Evolutionary conservation across 1,284 basidiomycete species (phyloP), one percentile per base, ranked within the genome.

Genomic region (Neonothopanus nambi): DNA sequence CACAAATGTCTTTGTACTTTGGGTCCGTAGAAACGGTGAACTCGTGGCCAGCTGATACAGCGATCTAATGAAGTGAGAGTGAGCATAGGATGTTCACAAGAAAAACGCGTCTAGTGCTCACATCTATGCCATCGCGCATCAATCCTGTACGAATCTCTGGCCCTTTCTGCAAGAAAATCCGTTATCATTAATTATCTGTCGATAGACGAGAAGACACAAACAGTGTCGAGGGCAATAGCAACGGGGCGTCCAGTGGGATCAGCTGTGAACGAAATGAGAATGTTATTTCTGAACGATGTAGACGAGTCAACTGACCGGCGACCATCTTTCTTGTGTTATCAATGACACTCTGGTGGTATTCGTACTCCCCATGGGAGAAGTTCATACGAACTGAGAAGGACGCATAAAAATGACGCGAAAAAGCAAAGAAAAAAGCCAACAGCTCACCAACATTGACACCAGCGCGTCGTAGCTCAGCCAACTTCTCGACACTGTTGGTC

Each of bases 111-210:
- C 7, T 24, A 18, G 30, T 13, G 81, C 91, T 66, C 68, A 94
- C 92, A 67, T 99, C 97, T 62, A 80, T 77, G 68, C 85, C 84
- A 69, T 93, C 84, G 70, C 80, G 85, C 81, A 97, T 99, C 67
- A 95, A 68, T 63, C 97, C 97, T 43, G 97, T 99, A 64, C 97
- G 89, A 78, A 99, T 99, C 77, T 99, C 97, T 37, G 97, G 97
- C 51, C 97, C 97, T 91, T 99, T 99, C 90, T 94, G 63, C 58
- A 51, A 23, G 60, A 38, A 60, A 40, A 51, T 58, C 35, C 59
- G 58, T 49, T 13, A 44, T 24, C 30, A 21, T 26, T 4, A 47
- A 56, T 57, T 18, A 58, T 56, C 37, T 36, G 51, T 37, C 38
- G 54, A 41, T 36, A 43, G 21, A 12, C 5, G 37, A 41, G 26